phyloP scores from a whole-genome alignment of 192 early-diverging fungal species.

The Umbelopsis ramanniana region DNA sequence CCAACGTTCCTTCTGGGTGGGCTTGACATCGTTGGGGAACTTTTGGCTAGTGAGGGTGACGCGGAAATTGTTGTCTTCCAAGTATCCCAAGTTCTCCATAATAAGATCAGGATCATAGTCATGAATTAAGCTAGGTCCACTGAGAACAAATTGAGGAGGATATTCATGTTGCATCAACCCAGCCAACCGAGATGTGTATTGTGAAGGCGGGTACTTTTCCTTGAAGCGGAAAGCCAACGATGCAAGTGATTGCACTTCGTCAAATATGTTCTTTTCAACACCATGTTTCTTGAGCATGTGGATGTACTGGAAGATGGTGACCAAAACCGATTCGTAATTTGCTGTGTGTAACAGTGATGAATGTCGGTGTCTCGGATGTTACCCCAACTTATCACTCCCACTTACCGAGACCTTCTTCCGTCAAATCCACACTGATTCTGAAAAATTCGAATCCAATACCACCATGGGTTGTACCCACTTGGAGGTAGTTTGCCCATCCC shows the following conservation, averaged over 20 bases:
- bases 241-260: slow-evolving; percentile 69
- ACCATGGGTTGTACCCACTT: slow-evolving; percentile 65
- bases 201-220: slow-evolving; percentile 72
- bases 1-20: slow-evolving; percentile 68
- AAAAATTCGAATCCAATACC: slow-evolving; percentile 81
- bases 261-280: slow-evolving; percentile 79
- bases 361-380: slow-evolving; percentile 1
- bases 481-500: slow-evolving; percentile 87
- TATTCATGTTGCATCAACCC: slow-evolving; percentile 81
- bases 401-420: slow-evolving; percentile 74
- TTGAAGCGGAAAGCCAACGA: slow-evolving; percentile 71
- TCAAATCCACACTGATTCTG: slow-evolving; percentile 82
- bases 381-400: not conserved
- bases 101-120: slow-evolving; percentile 68
- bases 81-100: slow-evolving; percentile 58
- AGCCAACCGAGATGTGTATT: slow-evolving; percentile 71
- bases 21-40: slow-evolving; percentile 46
- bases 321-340: slow-evolving; percentile 80
- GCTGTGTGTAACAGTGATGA: slow-evolving; percentile 30
- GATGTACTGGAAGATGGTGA: slow-evolving; percentile 88
- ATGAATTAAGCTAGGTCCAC: slow-evolving; percentile 69
- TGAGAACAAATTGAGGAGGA: slow-evolving; percentile 66
- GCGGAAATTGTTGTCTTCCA: slow-evolving; percentile 68
- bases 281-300: slow-evolving; percentile 75
- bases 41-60: slow-evolving; percentile 51